Evolutionary conservation across 257 asterid genomes (phyloP).

Genomic region (Jacaranda copaia): DNA sequence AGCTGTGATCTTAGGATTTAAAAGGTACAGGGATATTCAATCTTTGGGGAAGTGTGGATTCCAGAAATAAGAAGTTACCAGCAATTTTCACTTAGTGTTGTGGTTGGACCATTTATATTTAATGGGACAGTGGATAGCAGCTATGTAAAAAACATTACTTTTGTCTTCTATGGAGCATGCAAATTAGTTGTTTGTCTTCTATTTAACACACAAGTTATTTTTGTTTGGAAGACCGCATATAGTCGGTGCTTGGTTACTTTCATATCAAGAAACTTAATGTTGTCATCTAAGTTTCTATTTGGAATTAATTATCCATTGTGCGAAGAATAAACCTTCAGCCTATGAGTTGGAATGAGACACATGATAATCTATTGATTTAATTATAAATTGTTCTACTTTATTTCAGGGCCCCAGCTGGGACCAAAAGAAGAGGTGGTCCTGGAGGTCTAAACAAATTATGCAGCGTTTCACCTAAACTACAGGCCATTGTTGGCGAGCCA

Average conservation of each 20-base stretch:
- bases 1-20: neutral
- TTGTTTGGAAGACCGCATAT: neutral
- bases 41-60: neutral
- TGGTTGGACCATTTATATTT: neutral
- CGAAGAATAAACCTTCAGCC: neutral
- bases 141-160: neutral
- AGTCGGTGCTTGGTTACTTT: neutral
- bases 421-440: conserved; percentile 89
- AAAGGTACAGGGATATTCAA: neutral
- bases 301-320: neutral
- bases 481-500: conserved; percentile 85
- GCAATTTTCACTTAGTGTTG: neutral
- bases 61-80: conserved; percentile 8
- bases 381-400: neutral
- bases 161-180: neutral
- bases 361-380: neutral
- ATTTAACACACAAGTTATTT: neutral
- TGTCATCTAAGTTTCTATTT: neutral
- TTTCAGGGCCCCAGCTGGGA: conserved; percentile 64
- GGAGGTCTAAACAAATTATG: conserved; percentile 90
- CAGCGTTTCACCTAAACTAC: conserved; percentile 86
- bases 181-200: neutral
- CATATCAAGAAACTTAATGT: conserved; percentile 1
- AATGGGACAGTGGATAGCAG: neutral
- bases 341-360: neutral